Percentiles rank a stretch among this genome's conserved stretches.
Evolutionary conservation across 2,329 filamentous ascomycete genomes (phyloP).

Genomic region (Microsporum canis): DNA sequence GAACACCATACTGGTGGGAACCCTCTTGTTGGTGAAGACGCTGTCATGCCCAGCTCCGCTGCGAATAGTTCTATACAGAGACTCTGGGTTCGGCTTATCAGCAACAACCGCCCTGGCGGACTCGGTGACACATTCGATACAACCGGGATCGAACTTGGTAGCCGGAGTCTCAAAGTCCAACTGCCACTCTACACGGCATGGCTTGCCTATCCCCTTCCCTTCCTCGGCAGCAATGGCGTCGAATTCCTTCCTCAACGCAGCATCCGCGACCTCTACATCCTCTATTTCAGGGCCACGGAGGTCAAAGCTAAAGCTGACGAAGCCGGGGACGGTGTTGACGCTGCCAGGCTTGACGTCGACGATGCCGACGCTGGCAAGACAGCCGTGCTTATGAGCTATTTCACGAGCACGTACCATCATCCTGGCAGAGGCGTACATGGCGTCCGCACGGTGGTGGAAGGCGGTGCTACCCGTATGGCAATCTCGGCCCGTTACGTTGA

Average conservation of each 20-base stretch:
- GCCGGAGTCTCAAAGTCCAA: conserved; percentile 52
- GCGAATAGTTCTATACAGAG: conserved; percentile 43
- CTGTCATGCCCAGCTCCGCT: conserved; percentile 57
- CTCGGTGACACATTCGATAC: conserved; percentile 52
- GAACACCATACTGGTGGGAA: conserved; percentile 57
- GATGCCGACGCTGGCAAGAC: conserved; percentile 60
- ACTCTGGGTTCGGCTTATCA: conserved; percentile 33
- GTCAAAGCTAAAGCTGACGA: conserved; percentile 57
- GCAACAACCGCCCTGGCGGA: conserved; percentile 49
- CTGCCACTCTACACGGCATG: conserved; percentile 46
- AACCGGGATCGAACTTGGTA: conserved; percentile 55
- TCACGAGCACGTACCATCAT: conserved; percentile 57
- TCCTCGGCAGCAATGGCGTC: conserved; percentile 47
- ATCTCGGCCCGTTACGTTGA: conserved; percentile 55
- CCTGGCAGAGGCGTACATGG: conserved; percentile 54
- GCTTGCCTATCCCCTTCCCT: conserved; percentile 41
- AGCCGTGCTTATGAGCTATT: conserved; percentile 48
- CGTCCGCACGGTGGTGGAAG: conserved; percentile 54
- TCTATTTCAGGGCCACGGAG: conserved; percentile 50
- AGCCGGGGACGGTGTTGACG: conserved; percentile 62
- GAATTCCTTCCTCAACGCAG: conserved; percentile 48
- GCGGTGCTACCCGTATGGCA: conserved; percentile 67
- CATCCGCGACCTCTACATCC: conserved; percentile 48
- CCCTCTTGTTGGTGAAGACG: conserved; percentile 48
- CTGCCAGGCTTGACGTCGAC: conserved; percentile 54